Base-by-base conservation (phyloP, 192 early-diverging fungal species). In the Geosiphon pyriformis region DNA sequence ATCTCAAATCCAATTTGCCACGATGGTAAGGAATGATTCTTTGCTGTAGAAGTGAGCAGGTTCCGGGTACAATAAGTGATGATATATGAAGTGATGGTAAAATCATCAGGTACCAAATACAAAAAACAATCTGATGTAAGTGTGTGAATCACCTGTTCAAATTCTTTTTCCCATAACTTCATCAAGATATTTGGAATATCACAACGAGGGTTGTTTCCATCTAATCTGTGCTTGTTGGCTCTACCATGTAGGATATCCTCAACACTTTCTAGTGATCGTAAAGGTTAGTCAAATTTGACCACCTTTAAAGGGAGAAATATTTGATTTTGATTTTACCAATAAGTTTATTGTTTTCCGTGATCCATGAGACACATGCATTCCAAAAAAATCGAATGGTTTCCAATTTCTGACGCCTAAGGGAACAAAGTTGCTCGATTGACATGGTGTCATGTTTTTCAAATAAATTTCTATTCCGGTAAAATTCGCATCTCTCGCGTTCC, bases 131-230 rank as follows among this genome's bases (percentile, higher is more conserved):
- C 7, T n/a, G 50, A 10, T 7, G 20, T n/a, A 52, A n/a, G 22
- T 23, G 20, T n/a, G 23, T 23, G n/a, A 58, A 18, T 15, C 33
- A 59, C 57, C 15, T 35, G 18, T n/a, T 59, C 31, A 59, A 59
- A 59, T 33, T 6, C 4, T 1, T 42, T 59, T 35, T 59, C 57
- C 57, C 57, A 59, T 20, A 35, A 31, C 20, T 17, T 42, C 30
- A 59, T 59, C 32, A 59, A 35, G 20, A 59, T 42, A 0, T 59
- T 30, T 8, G 57, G 57, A 59, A 59, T 30, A 12, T 59, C 22
- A 22, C 32, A 23, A 33, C 8, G 8, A 20, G 31, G 8, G 18
- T 59, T 23, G 6, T 59, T 15, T 22, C 57, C 57, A 26, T 59
- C 33, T 35, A 59, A 35, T 42, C 32, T n/a, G 35, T 59, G 11